A percentile compares a stretch with the other conserved stretches of the same genome.
Conservation (phyloP, 1,284 basidiomycete genomes). For the Schizophyllum commune region DNA sequence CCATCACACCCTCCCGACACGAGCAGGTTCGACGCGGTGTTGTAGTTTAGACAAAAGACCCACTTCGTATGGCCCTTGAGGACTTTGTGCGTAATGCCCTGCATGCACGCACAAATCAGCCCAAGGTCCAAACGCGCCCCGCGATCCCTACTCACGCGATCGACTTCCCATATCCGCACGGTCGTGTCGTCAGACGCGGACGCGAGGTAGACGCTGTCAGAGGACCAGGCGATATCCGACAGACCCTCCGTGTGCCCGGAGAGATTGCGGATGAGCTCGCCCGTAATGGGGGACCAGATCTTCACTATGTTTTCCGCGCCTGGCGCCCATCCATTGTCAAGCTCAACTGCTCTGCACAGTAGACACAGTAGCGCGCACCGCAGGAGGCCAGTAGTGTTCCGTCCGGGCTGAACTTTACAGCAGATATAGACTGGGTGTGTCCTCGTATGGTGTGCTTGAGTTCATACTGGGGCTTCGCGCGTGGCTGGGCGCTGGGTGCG, state of each 20-base stretch:
- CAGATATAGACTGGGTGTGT: conserved; percentile 71
- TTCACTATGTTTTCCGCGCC: conserved; percentile 72
- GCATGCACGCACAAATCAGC: conserved; percentile 1
- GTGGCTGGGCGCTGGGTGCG: conserved; percentile 25
- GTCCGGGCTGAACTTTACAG: conserved; percentile 80
- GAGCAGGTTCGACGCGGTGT: conserved; percentile 78
- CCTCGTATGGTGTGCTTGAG: conserved; percentile 58
- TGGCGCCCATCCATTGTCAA: conserved; percentile 21
- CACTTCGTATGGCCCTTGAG: conserved; percentile 81
- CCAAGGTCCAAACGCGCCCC: conserved; percentile 5
- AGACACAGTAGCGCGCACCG: conserved; percentile 37
- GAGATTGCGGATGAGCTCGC: conserved; percentile 67
- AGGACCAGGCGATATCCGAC: conserved; percentile 84
- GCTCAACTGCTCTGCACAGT: background rate
- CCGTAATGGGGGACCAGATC: conserved; percentile 75
- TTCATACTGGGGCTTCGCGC: conserved; percentile 64
- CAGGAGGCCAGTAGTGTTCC: conserved; percentile 74
- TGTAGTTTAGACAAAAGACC: conserved; percentile 91
- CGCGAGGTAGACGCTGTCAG: conserved; percentile 74
- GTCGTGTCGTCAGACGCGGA: conserved; percentile 88
- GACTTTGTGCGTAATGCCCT: conserved; percentile 63
- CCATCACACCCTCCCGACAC: conserved; percentile 93
- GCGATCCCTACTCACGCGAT: conserved; percentile 44
- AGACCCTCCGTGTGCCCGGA: conserved; percentile 74
- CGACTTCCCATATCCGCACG: conserved; percentile 80